Evolutionary conservation across 139 green algal species (phyloP), one percentile per base, ranked within the genome.

Genomic region (Eudorina sp.): DNA sequence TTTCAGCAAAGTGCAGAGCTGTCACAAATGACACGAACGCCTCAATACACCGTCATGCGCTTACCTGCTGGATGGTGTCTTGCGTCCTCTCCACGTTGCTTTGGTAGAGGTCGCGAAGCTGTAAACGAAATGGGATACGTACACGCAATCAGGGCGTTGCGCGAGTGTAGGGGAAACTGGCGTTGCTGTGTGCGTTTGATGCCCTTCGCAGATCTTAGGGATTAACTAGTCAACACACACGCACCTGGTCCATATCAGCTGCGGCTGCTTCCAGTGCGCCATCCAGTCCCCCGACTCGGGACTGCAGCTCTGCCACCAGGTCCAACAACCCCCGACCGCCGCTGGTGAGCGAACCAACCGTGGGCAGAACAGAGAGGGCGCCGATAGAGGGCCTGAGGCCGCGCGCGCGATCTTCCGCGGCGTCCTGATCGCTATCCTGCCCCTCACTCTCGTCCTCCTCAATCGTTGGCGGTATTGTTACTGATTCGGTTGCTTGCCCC

Each of bases 241-340:
- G 43, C 53, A 85, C 78, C 80, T 76, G 80, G 34, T 62, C 46
- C 74, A 90, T 48, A 31, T 75, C 74, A 0, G 74, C 76, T 13
- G 60, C 45, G 11, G 60, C 74, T 23, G 70, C 43, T n/a, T 73
- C 73, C 8, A 72, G 29, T 31, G 75, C 16, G 36, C 60, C 34
- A 74, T 83, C 55, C n/a, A 90, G 53, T 3, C 36, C 85, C 14
- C 31, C 62, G 4, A 90, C 36, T 0, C 79, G 74, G 4, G 46
- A 36, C 2, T 34, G 34, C 16, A 90, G 31, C 60, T 83, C n/a
- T 29, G 53, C 74, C 34, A 85, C 74, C 40, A 51, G 36, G 13
- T 78, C 70, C 53, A 84, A 70, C 55, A 90, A n/a, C n/a, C n/a
- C n/a, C n/a, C n/a, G 38, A 2, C 58, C 34, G n/a, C 68, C 40